A percentile compares a stretch with the other conserved stretches of the same genome.
phyloP scores from a whole-genome alignment of 2,329 filamentous ascomycete species.

The Beauveria caledonica region DNA sequence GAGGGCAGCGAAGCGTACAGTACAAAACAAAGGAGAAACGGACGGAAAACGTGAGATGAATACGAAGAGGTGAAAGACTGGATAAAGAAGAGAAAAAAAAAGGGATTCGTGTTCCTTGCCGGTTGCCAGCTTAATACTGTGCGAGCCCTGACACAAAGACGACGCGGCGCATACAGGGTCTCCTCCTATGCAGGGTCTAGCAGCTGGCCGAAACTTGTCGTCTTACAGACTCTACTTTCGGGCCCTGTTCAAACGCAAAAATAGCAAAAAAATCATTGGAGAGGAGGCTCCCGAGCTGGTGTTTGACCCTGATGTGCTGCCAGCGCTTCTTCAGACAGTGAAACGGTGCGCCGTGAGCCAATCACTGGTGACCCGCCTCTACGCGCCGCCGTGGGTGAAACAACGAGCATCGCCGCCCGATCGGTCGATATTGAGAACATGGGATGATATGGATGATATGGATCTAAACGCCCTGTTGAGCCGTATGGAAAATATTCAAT shows the following conservation, averaged over 20 bases:
- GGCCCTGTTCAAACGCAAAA: background rate
- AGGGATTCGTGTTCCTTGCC: background rate
- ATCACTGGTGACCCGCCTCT: background rate
- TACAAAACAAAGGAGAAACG: background rate
- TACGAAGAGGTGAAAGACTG: background rate
- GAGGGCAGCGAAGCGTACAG: background rate
- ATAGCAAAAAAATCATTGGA: background rate
- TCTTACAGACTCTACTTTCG: background rate
- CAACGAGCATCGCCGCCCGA: background rate
- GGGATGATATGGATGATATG: background rate
- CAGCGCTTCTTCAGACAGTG: conserved; percentile 4
- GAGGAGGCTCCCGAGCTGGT: background rate
- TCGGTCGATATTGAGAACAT: background rate
- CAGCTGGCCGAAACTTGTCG: background rate
- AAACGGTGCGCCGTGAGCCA: conserved; percentile 5
- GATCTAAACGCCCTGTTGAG: background rate
- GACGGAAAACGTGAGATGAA: background rate
- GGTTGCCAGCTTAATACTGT: background rate
- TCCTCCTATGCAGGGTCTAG: background rate
- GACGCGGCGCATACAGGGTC: background rate
- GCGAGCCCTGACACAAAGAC: background rate
- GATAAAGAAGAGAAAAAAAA: background rate
- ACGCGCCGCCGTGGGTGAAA: conserved; percentile 8
- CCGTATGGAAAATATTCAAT: background rate
- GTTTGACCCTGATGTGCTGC: conserved; percentile 3